Base-by-base conservation (phyloP, 2,329 filamentous ascomycete genomes). In the Cadophora gregata region DNA sequence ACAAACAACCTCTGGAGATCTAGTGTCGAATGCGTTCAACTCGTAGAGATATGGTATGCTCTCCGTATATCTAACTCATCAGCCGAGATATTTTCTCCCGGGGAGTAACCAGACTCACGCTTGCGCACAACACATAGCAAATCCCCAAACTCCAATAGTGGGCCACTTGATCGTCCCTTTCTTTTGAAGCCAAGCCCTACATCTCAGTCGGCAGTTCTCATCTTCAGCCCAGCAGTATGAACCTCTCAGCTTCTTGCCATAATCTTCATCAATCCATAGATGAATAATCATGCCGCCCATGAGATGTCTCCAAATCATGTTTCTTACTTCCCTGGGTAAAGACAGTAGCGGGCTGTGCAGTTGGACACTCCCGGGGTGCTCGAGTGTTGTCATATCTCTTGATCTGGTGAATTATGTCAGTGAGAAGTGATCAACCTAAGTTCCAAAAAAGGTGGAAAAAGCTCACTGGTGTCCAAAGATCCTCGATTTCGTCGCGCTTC, bases 241-340 rank as follows among this genome's bases (percentile, higher is more conserved):
- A 12, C 65, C 55, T n/a, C 24, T 50, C 14, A 63, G 27, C 33
- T 25, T 63, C 5, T 53, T 48, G 1, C 48, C 25, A 29, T 51
- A 12, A 19, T 5, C 16, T 8, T 66, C 55, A 5, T 38, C 31
- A 8, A 55, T 63, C 55, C 56, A 55, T 31, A 38, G 51, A 60
- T 67, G 65, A 16, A 67, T 61, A 4, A 60, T 36, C 45, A 47
- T 63, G 25, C 62, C 62, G 3, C 65, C 65, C 16, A 48, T 31
- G 9, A 53, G 50, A 6, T 59, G 38, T 25, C 59, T 56, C 56
- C 58, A 64, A 16, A 67, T 64, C 56, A 67, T 62, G 38, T 64
- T 51, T 56, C 62, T 47, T 1, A 67, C 47, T 33, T 67, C 65
- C 16, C 62, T 36, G 24, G 65, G 65, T 24, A 67, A 12, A 24